Conservation (phyloP, 768 basidiomycete genomes). For the Kwoniella newhampshirensis region DNA sequence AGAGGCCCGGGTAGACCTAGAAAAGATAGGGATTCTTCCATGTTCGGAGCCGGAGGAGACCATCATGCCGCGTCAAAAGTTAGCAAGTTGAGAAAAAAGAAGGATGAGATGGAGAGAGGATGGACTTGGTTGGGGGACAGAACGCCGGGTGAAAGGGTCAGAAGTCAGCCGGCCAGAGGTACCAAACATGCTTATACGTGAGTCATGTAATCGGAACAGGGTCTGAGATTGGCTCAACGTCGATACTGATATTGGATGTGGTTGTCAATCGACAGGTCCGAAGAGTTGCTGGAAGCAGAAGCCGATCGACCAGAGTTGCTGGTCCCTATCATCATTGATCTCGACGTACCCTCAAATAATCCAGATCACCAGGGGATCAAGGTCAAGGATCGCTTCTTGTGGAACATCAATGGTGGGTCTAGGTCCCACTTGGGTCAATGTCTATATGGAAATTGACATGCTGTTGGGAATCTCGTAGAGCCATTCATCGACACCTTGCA, state of each 20-base stretch:
- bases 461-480: no score
- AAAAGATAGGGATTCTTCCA: slow-evolving; percentile 31
- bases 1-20: slow-evolving; percentile 56
- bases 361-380: slow-evolving; percentile 80
- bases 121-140: slow-evolving; percentile 87
- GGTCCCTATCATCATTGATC: slow-evolving; percentile 90
- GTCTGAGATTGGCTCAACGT: neutral
- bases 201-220: slow-evolving; percentile 48
- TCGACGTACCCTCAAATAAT: slow-evolving; percentile 86
- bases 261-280: slow-evolving; percentile 55
- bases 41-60: slow-evolving; percentile 69
- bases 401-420: slow-evolving; percentile 75
- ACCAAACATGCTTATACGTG: slow-evolving; percentile 75
- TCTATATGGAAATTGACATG: slow-evolving; percentile 2
- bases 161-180: slow-evolving; percentile 29
- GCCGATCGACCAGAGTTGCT: slow-evolving; percentile 62
- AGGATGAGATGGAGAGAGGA: slow-evolving; percentile 58
- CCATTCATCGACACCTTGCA: slow-evolving; percentile 75
- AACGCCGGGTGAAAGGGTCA: slow-evolving; percentile 76
- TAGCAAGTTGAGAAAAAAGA: slow-evolving; percentile 56
- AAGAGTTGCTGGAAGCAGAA: slow-evolving; percentile 65
- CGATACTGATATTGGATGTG: neutral
- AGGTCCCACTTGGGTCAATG: neutral
- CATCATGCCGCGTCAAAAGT: slow-evolving; percentile 68
- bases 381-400: slow-evolving; percentile 91